Evolutionary conservation across 192 early-diverging fungal genomes (phyloP).

Genomic region (Backusella tuberculispora): DNA sequence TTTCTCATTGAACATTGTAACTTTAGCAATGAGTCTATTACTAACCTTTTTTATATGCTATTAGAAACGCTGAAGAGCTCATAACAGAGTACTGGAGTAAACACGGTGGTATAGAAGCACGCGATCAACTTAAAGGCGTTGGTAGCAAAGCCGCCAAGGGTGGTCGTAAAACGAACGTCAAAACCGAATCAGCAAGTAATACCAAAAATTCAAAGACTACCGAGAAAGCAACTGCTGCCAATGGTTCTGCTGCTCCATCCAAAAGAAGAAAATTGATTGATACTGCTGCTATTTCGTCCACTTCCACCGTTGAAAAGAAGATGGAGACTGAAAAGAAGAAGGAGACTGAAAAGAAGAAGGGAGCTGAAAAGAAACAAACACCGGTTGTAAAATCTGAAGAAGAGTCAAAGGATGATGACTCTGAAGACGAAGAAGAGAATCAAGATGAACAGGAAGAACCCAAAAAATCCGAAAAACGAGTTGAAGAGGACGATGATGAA

Average conservation of each 20-base stretch:
- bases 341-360: background rate
- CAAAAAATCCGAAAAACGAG: background rate
- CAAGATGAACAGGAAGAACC: background rate
- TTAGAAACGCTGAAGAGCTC: background rate
- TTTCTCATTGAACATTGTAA: background rate
- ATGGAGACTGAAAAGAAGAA: background rate
- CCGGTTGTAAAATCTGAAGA: background rate
- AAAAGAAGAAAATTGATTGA: background rate
- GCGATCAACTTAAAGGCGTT: background rate
- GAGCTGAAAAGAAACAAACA: background rate
- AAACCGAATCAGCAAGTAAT: background rate
- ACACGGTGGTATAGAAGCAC: background rate
- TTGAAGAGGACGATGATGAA: background rate
- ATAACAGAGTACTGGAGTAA: background rate
- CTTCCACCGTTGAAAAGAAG: background rate
- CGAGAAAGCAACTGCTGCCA: background rate
- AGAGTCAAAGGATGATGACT: background rate
- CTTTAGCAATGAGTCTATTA: background rate
- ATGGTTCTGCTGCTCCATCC: background rate
- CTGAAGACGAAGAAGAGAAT: background rate
- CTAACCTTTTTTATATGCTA: background rate
- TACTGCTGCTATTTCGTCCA: background rate
- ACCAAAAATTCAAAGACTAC: background rate
- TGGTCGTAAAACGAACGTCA: background rate
- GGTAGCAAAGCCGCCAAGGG: background rate